Percentiles rank a stretch among this genome's conserved stretches.
These are phyloP conservation scores for Francoa sonchifolia DNA, from an alignment of 441 rosid genomes.

Conservation along the genomic window DNA sequence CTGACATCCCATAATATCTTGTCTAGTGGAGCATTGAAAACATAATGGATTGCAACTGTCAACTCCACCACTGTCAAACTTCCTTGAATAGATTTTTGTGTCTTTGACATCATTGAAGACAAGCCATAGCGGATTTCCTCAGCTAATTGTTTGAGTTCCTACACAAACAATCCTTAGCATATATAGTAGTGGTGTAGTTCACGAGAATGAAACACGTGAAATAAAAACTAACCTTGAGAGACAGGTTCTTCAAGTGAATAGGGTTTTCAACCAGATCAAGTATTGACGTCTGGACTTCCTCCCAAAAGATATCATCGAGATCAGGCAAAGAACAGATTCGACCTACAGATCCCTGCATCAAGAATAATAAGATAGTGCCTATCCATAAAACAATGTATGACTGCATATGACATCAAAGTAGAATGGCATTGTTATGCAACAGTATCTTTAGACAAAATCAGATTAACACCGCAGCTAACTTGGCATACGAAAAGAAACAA, in stretches of 20 bases:
- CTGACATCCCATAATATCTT: constrained; percentile 84
- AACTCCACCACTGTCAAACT: constrained; percentile 71
- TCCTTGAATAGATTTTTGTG: constrained; percentile 40
- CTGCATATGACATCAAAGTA: neutral
- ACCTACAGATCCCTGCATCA: constrained; percentile 30
- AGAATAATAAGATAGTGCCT: constrained; percentile 12
- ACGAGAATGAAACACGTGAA: constrained; percentile 4
- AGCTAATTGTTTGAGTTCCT: constrained; percentile 73
- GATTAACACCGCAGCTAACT: too few relatives aligned
- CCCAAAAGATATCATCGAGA: constrained; percentile 60
- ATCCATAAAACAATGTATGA: constrained; percentile 3
- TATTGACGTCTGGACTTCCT: constrained; percentile 46
- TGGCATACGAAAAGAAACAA: too few relatives aligned
- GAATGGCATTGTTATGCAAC: too few relatives aligned
- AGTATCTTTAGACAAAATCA: too few relatives aligned
- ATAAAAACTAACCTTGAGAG: constrained; percentile 38
- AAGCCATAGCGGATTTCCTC: constrained; percentile 59
- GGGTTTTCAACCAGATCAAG: constrained; percentile 82
- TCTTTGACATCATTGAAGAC: constrained; percentile 31
- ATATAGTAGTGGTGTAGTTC: neutral
- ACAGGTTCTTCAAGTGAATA: constrained; percentile 56
- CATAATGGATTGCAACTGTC: constrained; percentile 72
- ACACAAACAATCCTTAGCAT: constrained; percentile 14
- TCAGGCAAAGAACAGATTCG: constrained; percentile 46
- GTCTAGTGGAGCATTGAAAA: constrained; percentile 76